Base-by-base conservation (phyloP, 1,284 basidiomycete genomes). In the Earliella scabrosa region DNA sequence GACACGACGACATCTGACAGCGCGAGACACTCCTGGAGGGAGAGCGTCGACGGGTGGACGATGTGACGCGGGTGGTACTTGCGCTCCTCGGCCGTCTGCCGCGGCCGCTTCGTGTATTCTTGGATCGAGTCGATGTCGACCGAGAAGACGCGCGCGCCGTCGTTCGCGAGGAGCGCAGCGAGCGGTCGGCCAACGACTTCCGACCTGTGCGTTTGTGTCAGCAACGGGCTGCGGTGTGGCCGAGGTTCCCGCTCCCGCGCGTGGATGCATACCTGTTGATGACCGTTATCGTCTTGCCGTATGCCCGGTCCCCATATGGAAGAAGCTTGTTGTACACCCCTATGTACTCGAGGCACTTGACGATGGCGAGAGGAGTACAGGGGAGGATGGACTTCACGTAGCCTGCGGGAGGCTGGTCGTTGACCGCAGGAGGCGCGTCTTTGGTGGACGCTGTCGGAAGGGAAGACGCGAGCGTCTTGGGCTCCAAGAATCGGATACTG, bases 171-270 rank as follows among this genome's bases (percentile, higher is more conserved):
- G 47, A 98, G 79, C 4, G 96, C 97, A 0, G 95, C 97, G 9
- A 98, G 81, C 2, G 97, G 97, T 51, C 97, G 83, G 23, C 97
- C 97, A 20, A 98, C 97, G 20, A 98, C 97, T 73, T 98, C 97
- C 38, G 94, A 97, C 60, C 95, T 95, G 64, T 14, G 34, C 16
- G 18, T 9, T n/a, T 21, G 18, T 23, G 27, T 53, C 36, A 50
- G 34, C 24, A 34, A n/a, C n/a, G n/a, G n/a, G n/a, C n/a, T n/a
- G n/a, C n/a, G n/a, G n/a, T n/a, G n/a, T n/a, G n/a, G 16, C 11
- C 2, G 20, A 27, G 14, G 16, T 1, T 10, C 20, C 5, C 16
- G 11, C 6, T 21, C 31, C 16, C 14, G n/a, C 7, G 34, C 8
- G 11, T 14, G 21, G n/a, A 43, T 47, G 66, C 80, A 55, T 52